These are phyloP conservation scores for Metschnikowia aberdeeniae DNA, from an alignment of 805 yeast species.

Conservation along the genomic window DNA sequence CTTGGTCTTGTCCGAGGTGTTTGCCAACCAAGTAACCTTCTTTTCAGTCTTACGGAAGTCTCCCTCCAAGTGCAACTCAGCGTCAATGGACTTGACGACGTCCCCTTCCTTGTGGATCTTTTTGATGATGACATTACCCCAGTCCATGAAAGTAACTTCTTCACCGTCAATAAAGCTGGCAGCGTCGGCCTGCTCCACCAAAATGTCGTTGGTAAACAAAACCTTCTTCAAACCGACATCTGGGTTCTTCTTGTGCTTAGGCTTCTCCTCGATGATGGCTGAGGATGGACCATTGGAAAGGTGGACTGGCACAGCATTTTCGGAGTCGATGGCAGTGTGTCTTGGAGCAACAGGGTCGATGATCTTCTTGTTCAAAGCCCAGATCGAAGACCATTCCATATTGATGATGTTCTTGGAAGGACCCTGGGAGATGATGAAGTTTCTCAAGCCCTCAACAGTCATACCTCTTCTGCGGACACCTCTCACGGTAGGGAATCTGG, in stretches of 20 bases:
- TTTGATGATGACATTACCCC: constrained; percentile 90
- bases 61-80: constrained; percentile 85
- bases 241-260: constrained; percentile 94
- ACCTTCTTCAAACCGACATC: constrained; percentile 84
- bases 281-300: constrained; percentile 66
- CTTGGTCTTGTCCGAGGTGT: constrained; percentile 63
- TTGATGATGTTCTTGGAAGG: constrained; percentile 96
- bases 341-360: constrained; percentile 98
- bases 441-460: constrained; percentile 96
- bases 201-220: constrained; percentile 54
- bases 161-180: constrained; percentile 67
- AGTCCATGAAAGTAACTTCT: constrained; percentile 97
- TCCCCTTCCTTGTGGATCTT: constrained; percentile 62
- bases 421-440: constrained; percentile 92
- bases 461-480: constrained; percentile 99
- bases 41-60: constrained; percentile 95
- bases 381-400: constrained; percentile 94
- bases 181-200: constrained; percentile 86
- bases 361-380: constrained; percentile 97
- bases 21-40: constrained; percentile 93
- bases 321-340: constrained; percentile 70
- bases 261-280: constrained; percentile 65
- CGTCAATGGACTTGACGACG: constrained; percentile 60
- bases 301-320: constrained; percentile 65
- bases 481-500: constrained; percentile 98